Base-by-base conservation (phyloP, 192 early-diverging fungal species). In the Funneliformis geosporum region DNA sequence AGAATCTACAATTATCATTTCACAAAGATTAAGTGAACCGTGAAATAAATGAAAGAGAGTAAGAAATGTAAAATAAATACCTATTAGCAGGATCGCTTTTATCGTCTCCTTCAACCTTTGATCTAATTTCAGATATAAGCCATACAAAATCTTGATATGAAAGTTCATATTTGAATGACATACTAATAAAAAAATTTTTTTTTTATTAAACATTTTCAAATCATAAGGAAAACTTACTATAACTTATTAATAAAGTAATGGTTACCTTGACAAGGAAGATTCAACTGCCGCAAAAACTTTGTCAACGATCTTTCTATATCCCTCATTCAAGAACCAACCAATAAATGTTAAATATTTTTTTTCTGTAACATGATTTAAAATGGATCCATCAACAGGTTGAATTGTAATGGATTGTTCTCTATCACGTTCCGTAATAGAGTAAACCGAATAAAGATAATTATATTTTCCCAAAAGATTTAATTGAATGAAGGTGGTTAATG, bases 301-400 rank as follows among this genome's bases (percentile, higher is more conserved):
- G n/a, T 85, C 87, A 76, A 92, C 90, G 76, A 90, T 88, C 68
- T 84, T 80, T 75, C 89, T 92, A 93, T 95, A 96, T 0, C 97
- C 97, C 71, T 90, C 88, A 79, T 98, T 93, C 73, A 99, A 80
- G 38, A 99, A 85, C 91, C 93, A 98, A 95, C 95, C 97, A 79
- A 88, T 94, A 80, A 95, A 92, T 70, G 93, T 95, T 82, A 99
- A 79, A 82, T 94, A 99, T 84, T 92, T 89, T 78, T 94, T 89
- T 83, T 98, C 96, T 10, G 84, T 86, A 28, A 82, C 75, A 14
- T 79, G 73, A 16, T 75, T 80, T n/a, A 85, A 66, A 0, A 75
- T 74, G 28, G 76, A 75, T 65, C 82, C 84, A 25, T 68, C 73
- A 59, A 82, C 23, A 27, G 79, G 77, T 42, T 75, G 76, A 55